Percentiles rank a stretch among this genome's conserved stretches.
Conservation (phyloP, 2,329 filamentous ascomycete species). For the Fusarium bulbicola region DNA sequence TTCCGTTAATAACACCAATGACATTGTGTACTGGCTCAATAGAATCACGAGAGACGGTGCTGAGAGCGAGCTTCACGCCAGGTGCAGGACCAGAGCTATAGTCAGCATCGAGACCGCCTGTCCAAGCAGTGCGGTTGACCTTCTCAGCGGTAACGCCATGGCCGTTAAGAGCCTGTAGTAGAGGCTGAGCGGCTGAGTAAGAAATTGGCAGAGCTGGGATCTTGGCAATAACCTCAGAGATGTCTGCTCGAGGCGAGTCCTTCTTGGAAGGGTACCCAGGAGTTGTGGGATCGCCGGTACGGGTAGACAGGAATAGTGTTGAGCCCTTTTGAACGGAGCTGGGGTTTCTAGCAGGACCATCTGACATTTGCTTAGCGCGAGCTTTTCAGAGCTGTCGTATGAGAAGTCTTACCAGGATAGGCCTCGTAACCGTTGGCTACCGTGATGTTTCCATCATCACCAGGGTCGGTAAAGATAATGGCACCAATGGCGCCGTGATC, state of each 20-base stretch:
- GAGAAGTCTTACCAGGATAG: conserved; percentile 63
- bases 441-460: conserved; percentile 81
- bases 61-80: conserved; percentile 68
- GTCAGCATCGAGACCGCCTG: conserved; percentile 58
- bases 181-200: conserved; percentile 77
- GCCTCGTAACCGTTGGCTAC: conserved; percentile 76
- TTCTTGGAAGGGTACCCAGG: conserved; percentile 83
- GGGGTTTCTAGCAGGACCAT: conserved; percentile 79
- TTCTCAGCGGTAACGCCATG: conserved; percentile 74
- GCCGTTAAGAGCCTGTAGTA: conserved; percentile 81
- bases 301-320: conserved; percentile 72
- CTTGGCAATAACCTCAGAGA: conserved; percentile 69
- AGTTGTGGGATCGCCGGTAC: conserved; percentile 76
- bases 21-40: conserved; percentile 80
- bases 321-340: conserved; percentile 83
- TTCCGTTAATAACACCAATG: conserved; percentile 83
- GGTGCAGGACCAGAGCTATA: conserved; percentile 59
- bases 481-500: conserved; percentile 85
- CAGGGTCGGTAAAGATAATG: conserved; percentile 84
- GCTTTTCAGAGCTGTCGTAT: fast-evolving
- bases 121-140: conserved; percentile 69
- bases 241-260: conserved; percentile 71
- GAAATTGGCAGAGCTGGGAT: conserved; percentile 88
- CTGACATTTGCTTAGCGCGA: neutral
- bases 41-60: conserved; percentile 75